Percentiles rank a stretch among this genome's conserved stretches.
Evolutionary conservation across 441 rosid genomes (phyloP).

Genomic region (Adansonia gregorii): DNA sequence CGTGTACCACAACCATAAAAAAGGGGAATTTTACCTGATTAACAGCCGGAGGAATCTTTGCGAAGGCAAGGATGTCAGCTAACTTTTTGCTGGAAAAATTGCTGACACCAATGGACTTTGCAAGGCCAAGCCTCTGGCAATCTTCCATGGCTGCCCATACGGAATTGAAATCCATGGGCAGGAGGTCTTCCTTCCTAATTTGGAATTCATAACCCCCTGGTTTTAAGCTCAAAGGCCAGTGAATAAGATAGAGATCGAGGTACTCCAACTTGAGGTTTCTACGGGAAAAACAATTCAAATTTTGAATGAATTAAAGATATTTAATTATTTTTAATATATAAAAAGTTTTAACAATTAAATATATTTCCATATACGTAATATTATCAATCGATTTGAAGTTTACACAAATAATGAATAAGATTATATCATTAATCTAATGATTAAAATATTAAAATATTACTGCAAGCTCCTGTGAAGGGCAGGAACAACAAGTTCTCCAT

Average conservation of each 20-base stretch:
- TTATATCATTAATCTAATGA: too few relatives aligned
- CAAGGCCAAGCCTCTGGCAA: slow-evolving; percentile 53
- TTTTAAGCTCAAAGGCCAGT: slow-evolving; percentile 55
- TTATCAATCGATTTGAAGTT: too few relatives aligned
- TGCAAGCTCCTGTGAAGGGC: slow-evolving; percentile 40
- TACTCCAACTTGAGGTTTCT: slow-evolving; percentile 55
- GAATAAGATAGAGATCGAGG: slow-evolving; percentile 56
- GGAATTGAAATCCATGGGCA: slow-evolving; percentile 46
- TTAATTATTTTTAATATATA: too few relatives aligned
- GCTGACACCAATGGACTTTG: slow-evolving; percentile 65
- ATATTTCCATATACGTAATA: too few relatives aligned
- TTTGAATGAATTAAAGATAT: too few relatives aligned
- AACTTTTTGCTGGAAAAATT: slow-evolving; percentile 69
- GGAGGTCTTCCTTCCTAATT: slow-evolving; percentile 32
- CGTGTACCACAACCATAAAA: neutral
- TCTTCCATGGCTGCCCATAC: slow-evolving; percentile 75
- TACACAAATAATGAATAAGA: too few relatives aligned
- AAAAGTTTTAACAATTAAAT: too few relatives aligned
- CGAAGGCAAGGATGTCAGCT: slow-evolving; percentile 44
- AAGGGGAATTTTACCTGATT: slow-evolving; percentile 39
- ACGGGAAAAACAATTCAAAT: neutral
- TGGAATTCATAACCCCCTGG: slow-evolving; percentile 38
- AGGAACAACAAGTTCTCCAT: slow-evolving; percentile 29
- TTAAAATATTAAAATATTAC: slow-evolving; percentile 23
- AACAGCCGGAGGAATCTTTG: slow-evolving; percentile 61